These are phyloP conservation scores for Oldenlandia corymbosa DNA, from an alignment of 257 asterid species.

Conservation along the genomic window DNA sequence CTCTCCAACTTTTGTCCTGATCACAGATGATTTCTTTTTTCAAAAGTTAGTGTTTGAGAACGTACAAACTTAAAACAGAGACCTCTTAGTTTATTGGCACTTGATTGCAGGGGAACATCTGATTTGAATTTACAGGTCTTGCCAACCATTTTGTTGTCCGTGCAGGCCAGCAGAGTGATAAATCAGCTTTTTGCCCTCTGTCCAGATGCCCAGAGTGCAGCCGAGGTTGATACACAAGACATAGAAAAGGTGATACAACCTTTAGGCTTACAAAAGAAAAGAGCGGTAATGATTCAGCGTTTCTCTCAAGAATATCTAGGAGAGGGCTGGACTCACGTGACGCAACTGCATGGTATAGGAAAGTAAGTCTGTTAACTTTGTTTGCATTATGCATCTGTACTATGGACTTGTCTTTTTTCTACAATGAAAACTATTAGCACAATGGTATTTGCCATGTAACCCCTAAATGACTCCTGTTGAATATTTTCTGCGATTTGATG, in stretches of 20 bases:
- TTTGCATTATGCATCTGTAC: neutral
- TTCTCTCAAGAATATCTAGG: conserved; percentile 53
- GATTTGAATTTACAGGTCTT: neutral
- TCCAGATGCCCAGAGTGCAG: conserved; percentile 68
- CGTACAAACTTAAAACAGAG: neutral
- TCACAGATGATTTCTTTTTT: too few species aligned
- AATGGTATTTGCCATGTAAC: neutral
- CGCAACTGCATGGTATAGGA: conserved; percentile 74
- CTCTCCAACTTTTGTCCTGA: too few species aligned
- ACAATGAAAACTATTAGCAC: neutral
- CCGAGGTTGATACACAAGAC: conserved; percentile 38
- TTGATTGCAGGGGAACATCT: neutral
- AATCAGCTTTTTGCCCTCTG: conserved; percentile 49
- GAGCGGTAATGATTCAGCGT: conserved; percentile 46
- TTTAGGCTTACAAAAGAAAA: conserved; percentile 60
- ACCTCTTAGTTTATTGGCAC: neutral
- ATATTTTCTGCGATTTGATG: conserved; percentile 1
- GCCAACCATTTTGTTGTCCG: conserved; percentile 1
- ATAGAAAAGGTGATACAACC: conserved; percentile 52
- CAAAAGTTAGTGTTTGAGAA: neutral
- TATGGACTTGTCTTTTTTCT: neutral
- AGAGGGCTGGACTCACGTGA: conserved; percentile 68
- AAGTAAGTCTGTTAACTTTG: conserved; percentile 41
- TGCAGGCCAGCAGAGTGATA: conserved; percentile 45
- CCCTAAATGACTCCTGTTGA: neutral